These are phyloP conservation scores for Terfezia boudieri DNA, from an alignment of 495 filamentous ascomycete genomes.

Conservation along the genomic window DNA sequence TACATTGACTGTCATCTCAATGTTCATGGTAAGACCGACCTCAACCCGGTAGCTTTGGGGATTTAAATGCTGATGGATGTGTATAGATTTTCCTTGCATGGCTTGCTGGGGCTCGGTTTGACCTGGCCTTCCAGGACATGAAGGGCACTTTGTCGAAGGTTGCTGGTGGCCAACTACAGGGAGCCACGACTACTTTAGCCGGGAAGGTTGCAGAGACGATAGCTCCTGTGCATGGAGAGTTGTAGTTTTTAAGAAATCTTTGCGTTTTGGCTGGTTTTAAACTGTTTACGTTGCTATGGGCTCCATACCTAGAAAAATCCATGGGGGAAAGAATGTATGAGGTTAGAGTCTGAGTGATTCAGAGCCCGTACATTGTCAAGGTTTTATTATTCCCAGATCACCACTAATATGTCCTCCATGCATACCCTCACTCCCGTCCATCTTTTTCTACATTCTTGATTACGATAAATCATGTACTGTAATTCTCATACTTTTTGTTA, in stretches of 20 bases:
- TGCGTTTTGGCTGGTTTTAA: too few relatives aligned
- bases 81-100: constrained; percentile 21
- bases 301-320: too few relatives aligned
- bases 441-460: too few relatives aligned
- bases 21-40: constrained; percentile 36
- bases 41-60: background rate
- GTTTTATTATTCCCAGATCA: too few relatives aligned
- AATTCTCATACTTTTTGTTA: too few relatives aligned
- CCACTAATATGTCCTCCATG: too few relatives aligned
- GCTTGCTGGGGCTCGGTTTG: constrained; percentile 33
- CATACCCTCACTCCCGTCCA: too few relatives aligned
- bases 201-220: background rate
- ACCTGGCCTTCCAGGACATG: constrained; percentile 33
- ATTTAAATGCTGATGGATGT: constrained; percentile 5
- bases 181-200: background rate
- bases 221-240: background rate
- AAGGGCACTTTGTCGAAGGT: constrained; percentile 23
- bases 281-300: too few relatives aligned
- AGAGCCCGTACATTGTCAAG: too few relatives aligned
- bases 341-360: too few relatives aligned
- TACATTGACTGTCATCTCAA: constrained; percentile 37
- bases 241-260: background rate
- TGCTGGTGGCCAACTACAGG: background rate
- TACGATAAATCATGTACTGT: too few relatives aligned
- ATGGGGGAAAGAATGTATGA: too few relatives aligned